Evolutionary conservation across 495 filamentous ascomycete genomes (phyloP).

Genomic region (Lasiosphaeria hispida): DNA sequence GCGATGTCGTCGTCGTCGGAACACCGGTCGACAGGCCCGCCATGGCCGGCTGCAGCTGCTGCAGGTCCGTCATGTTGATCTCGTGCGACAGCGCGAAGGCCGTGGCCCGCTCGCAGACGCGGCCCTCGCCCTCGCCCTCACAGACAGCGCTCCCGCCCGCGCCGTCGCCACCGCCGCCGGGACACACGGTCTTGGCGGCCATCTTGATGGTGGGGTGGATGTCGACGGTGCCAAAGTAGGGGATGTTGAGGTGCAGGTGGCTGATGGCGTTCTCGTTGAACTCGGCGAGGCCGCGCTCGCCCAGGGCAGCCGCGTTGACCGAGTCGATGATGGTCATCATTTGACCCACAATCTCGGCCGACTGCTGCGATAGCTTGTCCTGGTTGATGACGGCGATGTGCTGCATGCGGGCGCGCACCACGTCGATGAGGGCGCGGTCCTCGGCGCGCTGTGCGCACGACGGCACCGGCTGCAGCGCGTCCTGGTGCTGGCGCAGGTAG

Average conservation of each 20-base stretch:
- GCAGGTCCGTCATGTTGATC: background rate
- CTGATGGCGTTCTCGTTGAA: conserved; percentile 12
- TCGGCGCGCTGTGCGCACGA: conserved; percentile 36
- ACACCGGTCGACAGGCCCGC: background rate
- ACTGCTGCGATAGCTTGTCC: conserved; percentile 41
- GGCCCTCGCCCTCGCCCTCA: too few species aligned
- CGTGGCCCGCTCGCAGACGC: too few species aligned
- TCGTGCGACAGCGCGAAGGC: background rate
- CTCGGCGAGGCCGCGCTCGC: background rate
- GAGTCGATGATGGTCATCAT: conserved; percentile 40
- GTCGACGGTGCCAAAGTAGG: conserved; percentile 46
- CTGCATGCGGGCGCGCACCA: conserved; percentile 40
- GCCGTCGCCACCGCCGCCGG: background rate
- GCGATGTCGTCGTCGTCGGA: background rate
- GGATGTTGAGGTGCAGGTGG: conserved; percentile 42
- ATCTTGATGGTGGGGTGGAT: conserved; percentile 34
- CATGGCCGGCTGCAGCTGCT: conserved; percentile 5
- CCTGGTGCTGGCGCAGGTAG: conserved; percentile 34
- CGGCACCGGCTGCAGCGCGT: conserved; percentile 21
- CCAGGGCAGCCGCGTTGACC: conserved; percentile 13
- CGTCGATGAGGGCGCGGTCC: conserved; percentile 32
- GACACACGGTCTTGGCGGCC: background rate
- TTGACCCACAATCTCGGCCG: conserved; percentile 41
- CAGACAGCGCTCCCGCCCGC: too few species aligned
- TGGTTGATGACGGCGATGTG: conserved; percentile 33